Percentiles rank a stretch among this genome's conserved stretches.
Conservation (phyloP, 1,284 basidiomycete genomes). For the Peniophora sp. region DNA sequence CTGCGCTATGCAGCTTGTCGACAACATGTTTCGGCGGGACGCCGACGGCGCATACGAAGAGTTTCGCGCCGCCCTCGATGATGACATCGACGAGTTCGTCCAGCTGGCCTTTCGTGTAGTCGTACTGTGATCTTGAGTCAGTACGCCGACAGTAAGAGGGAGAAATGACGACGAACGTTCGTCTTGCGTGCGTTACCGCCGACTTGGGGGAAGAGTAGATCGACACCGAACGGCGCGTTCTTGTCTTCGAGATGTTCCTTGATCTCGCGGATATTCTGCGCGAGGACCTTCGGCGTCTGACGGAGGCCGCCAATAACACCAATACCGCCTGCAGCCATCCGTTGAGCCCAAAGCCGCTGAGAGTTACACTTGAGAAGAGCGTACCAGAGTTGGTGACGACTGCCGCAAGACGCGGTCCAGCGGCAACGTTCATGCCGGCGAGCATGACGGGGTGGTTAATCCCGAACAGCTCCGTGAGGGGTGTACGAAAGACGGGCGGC, state of each 20-base stretch:
- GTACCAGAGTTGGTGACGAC: conserved; percentile 70
- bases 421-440: conserved; percentile 81
- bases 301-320: conserved; percentile 80
- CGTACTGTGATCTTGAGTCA: too few relatives aligned
- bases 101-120: conserved; percentile 73
- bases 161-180: too few relatives aligned
- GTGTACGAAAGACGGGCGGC: conserved; percentile 48
- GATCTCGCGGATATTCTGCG: conserved; percentile 58
- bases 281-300: conserved; percentile 61
- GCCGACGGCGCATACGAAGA: conserved; percentile 83
- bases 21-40: conserved; percentile 80
- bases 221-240: conserved; percentile 76
- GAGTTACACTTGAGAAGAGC: conserved; percentile 3
- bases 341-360: background rate
- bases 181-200: conserved; percentile 76
- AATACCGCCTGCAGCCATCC: conserved; percentile 48
- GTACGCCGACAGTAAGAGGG: background rate
- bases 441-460: conserved; percentile 82
- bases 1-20: conserved; percentile 71
- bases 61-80: conserved; percentile 63
- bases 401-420: conserved; percentile 71
- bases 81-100: conserved; percentile 73
- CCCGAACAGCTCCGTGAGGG: conserved; percentile 62
- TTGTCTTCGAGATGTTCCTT: conserved; percentile 63
- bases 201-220: conserved; percentile 74